phyloP scores from a whole-genome alignment of 2,329 filamentous ascomycete species.

The Clonostachys rhizophaga region DNA sequence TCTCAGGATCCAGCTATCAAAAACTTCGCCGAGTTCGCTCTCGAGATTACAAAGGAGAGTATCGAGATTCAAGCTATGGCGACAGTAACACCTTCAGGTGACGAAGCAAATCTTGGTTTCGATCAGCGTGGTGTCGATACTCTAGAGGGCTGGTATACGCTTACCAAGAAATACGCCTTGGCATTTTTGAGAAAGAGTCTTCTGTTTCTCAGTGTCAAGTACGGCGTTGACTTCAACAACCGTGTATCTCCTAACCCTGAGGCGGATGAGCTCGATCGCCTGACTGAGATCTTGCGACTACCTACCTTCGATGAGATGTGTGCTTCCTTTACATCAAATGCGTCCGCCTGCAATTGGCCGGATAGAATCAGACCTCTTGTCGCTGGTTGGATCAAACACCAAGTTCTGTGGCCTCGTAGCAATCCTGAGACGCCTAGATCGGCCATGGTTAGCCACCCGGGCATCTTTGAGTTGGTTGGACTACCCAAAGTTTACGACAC shows the following conservation, averaged over 20 bases:
- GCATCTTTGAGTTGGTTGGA: constrained; percentile 90
- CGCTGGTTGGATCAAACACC: constrained; percentile 70
- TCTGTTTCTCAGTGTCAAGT: constrained; percentile 81
- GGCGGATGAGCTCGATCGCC: constrained; percentile 74
- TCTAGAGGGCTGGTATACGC: constrained; percentile 49
- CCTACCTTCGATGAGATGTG: constrained; percentile 79
- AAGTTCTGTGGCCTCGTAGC: constrained; percentile 33
- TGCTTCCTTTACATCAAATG: constrained; percentile 44
- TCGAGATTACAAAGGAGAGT: not conserved
- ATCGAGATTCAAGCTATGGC: not conserved
- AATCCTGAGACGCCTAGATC: constrained; percentile 25
- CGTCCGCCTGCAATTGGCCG: constrained; percentile 43
- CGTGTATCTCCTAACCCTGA: constrained; percentile 59
- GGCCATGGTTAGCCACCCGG: constrained; percentile 68
- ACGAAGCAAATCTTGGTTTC: constrained; percentile 38
- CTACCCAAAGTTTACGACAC: constrained; percentile 89
- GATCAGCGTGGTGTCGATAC: constrained; percentile 49
- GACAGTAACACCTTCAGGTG: not conserved
- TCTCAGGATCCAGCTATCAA: constrained; percentile 40
- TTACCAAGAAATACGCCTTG: constrained; percentile 80
- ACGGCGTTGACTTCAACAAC: constrained; percentile 81
- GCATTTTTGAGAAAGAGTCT: constrained; percentile 81
- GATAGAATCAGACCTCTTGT: constrained; percentile 32
- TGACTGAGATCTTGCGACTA: constrained; percentile 70
- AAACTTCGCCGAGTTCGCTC: constrained; percentile 52